These are phyloP conservation scores for Lachnellula hyalina DNA, from an alignment of 2,329 filamentous ascomycete species.

Conservation along the genomic window DNA sequence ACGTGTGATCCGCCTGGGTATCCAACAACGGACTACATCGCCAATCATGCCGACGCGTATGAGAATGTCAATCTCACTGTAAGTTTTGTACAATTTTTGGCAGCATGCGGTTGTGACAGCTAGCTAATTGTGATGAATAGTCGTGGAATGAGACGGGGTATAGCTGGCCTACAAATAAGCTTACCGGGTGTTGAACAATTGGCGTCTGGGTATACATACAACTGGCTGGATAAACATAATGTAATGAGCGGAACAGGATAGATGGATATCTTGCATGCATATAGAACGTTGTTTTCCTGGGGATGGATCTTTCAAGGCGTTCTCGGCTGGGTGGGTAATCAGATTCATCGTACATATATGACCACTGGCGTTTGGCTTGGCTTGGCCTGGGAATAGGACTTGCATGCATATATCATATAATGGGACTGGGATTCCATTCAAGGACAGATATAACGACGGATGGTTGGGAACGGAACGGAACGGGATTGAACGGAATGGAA, in stretches of 20 bases:
- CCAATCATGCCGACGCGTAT: conserved; percentile 55
- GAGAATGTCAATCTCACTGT: conserved; percentile 50
- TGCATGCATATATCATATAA: no score
- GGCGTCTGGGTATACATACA: background rate
- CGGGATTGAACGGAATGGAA: no score
- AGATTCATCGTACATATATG: no score
- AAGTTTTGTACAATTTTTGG: conserved; percentile 24
- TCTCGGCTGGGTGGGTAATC: no score
- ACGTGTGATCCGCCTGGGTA: conserved; percentile 55
- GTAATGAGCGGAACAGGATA: background rate
- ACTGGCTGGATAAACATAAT: background rate
- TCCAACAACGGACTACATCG: conserved; percentile 63
- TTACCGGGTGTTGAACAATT: conserved; percentile 21
- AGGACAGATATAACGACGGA: no score
- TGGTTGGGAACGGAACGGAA: no score
- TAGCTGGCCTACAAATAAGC: conserved; percentile 26
- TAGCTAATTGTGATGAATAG: conserved; percentile 7
- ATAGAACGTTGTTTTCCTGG: background rate
- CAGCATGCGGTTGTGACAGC: background rate
- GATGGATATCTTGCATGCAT: background rate
- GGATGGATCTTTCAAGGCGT: no score
- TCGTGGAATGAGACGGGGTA: conserved; percentile 28
- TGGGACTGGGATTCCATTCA: no score
- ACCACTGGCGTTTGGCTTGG: no score
- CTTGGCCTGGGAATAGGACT: no score